Evolutionary conservation across 2,329 filamentous ascomycete species (phyloP).

Genomic region (Plectosphaerella plurivora): DNA sequence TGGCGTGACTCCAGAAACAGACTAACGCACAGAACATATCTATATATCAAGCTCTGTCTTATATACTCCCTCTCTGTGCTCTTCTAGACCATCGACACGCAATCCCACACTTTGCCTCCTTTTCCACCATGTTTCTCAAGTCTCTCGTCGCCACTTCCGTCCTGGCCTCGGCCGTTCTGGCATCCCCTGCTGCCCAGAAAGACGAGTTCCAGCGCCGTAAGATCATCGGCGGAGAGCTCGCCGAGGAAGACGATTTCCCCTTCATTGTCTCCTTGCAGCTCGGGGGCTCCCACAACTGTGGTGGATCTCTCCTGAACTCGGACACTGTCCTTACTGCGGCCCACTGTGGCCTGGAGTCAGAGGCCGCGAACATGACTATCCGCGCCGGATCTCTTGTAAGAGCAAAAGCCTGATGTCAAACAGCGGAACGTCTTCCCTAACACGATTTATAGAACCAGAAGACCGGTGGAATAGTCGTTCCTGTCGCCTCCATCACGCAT

Average conservation of each 20-base stretch:
- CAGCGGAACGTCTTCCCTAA: no score
- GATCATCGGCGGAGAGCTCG: constrained; percentile 20
- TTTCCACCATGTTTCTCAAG: no score
- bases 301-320: constrained; percentile 22
- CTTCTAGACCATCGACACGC: no score
- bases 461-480: constrained; percentile 18
- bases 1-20: no score
- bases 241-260: constrained; percentile 21
- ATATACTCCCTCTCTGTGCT: no score
- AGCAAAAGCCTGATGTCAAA: no score
- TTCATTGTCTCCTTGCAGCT: constrained; percentile 22
- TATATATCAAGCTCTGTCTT: no score
- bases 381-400: constrained; percentile 18
- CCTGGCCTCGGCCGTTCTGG: no score
- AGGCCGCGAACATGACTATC: constrained; percentile 13
- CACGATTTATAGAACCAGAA: constrained; percentile 8
- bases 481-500: constrained; percentile 16
- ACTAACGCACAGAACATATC: no score
- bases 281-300: constrained; percentile 18
- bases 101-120: no score
- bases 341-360: constrained; percentile 19
- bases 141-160: no score
- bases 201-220: neutral
- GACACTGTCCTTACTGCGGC: constrained; percentile 25
- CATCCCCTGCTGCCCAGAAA: no score